Conservation (phyloP, 1,284 basidiomycete genomes). For the Cutaneotrichosporon arboriforme region DNA sequence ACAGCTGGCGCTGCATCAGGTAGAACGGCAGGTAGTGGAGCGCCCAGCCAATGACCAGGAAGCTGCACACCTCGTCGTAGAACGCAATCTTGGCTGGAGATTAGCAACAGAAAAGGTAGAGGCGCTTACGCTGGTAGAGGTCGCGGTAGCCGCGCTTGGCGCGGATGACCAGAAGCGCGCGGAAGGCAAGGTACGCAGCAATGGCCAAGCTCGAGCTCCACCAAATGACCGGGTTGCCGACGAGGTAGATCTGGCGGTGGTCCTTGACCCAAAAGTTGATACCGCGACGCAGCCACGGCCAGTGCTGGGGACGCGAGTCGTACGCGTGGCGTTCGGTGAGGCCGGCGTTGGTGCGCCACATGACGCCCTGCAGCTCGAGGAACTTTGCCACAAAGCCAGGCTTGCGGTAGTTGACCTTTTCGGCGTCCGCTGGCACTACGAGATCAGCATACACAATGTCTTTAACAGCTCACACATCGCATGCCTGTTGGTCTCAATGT, state of each 20-base stretch:
- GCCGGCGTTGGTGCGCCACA: conserved; percentile 98
- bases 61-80: conserved; percentile 84
- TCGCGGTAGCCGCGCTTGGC: conserved; percentile 86
- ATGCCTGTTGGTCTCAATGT: conserved; percentile 80
- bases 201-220: conserved; percentile 73
- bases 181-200: conserved; percentile 60
- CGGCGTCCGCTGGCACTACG: conserved; percentile 65
- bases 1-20: conserved; percentile 91
- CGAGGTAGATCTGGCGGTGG: conserved; percentile 86
- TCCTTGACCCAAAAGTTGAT: conserved; percentile 99
- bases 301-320: conserved; percentile 82
- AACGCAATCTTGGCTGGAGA: conserved; percentile 74
- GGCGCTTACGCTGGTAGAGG: conserved; percentile 72
- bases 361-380: conserved; percentile 83
- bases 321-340: conserved; percentile 90
- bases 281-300: conserved; percentile 84
- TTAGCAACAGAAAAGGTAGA: conserved; percentile 6
- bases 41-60: conserved; percentile 89
- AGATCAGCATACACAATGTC: conserved; percentile 16
- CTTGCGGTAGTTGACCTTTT: conserved; percentile 78
- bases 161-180: conserved; percentile 75
- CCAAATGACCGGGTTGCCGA: conserved; percentile 93
- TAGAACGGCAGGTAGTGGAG: conserved; percentile 95
- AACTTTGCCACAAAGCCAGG: conserved; percentile 89
- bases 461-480: conserved; percentile 62